phyloP scores from a whole-genome alignment of 371 early-diverging fungal species.

The Circinella umbellata region DNA sequence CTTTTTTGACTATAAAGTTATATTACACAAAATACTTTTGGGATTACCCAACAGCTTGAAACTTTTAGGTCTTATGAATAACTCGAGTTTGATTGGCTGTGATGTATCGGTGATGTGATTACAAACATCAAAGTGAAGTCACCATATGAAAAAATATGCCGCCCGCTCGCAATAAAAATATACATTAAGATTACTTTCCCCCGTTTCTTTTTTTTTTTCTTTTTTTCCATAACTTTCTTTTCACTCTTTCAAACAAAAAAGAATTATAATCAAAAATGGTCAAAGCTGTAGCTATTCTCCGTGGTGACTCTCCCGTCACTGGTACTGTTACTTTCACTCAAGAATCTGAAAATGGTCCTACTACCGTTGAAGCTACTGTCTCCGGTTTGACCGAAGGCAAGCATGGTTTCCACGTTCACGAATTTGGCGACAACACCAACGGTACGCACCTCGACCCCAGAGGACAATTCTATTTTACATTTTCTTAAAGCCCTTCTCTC shows the following conservation, averaged over 20 bases:
- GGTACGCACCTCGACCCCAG: constrained; percentile 39
- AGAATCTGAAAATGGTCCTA: constrained; percentile 64
- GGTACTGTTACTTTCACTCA: constrained; percentile 84
- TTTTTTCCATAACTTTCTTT: constrained; percentile 8
- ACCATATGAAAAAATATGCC: background rate
- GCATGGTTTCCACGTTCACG: constrained; percentile 95
- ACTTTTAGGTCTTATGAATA: background rate
- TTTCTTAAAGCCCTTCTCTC: too few species aligned
- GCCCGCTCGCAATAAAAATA: background rate
- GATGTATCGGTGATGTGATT: background rate
- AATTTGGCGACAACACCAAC: constrained; percentile 84
- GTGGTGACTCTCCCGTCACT: constrained; percentile 55
- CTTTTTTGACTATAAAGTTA: too few species aligned
- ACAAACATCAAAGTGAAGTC: background rate
- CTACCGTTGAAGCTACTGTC: constrained; percentile 67
- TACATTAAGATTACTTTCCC: background rate
- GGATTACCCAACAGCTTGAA: too few species aligned
- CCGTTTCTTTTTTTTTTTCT: constrained; percentile 8
- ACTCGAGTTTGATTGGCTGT: background rate
- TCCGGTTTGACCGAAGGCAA: constrained; percentile 78
- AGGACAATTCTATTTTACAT: too few species aligned
- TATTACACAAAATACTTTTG: too few species aligned
- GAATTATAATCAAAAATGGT: too few species aligned
- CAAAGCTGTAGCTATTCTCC: constrained; percentile 83
- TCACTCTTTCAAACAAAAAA: background rate